Conservation (phyloP, 2,329 filamentous ascomycete species). For the Talaromyces sp. region DNA sequence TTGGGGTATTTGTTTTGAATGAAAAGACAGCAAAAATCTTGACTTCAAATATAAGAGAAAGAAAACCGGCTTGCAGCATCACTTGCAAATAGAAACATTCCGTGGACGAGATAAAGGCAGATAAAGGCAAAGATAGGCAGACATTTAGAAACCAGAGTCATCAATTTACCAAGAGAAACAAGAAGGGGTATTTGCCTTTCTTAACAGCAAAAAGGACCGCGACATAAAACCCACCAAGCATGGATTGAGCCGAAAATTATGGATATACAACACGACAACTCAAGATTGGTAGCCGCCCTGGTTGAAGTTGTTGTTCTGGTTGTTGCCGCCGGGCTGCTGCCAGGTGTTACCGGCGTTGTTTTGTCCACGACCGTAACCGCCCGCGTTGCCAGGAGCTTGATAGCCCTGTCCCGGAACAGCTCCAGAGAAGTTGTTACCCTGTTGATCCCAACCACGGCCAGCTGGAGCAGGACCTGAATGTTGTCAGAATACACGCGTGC, state of each 20-base stretch:
- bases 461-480: slow-evolving; percentile 54
- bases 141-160: slow-evolving; percentile 27
- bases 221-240: slow-evolving; percentile 12
- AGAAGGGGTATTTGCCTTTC: slow-evolving; percentile 22
- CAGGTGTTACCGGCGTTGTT: slow-evolving; percentile 54
- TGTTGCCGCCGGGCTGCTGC: slow-evolving; percentile 49
- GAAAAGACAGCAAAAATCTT: slow-evolving; percentile 44
- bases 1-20: slow-evolving; percentile 43
- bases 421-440: slow-evolving; percentile 49
- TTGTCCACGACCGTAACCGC: slow-evolving; percentile 77
- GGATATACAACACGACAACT: slow-evolving; percentile 18
- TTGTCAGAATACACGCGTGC: slow-evolving; percentile 44
- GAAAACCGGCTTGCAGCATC: slow-evolving; percentile 38
- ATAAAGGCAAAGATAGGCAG: slow-evolving; percentile 25
- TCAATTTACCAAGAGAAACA: slow-evolving; percentile 24
- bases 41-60: slow-evolving; percentile 41
- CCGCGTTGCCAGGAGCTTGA: slow-evolving; percentile 70
- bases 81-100: slow-evolving; percentile 30
- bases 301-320: slow-evolving; percentile 56
- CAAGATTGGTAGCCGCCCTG: slow-evolving; percentile 62
- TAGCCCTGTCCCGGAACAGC: slow-evolving; percentile 54
- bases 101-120: slow-evolving; percentile 20
- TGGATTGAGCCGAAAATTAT: slow-evolving; percentile 12
- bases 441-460: slow-evolving; percentile 59
- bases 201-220: slow-evolving; percentile 20